Conservation (phyloP, 306 rosid genomes). For the Betula pendula region DNA sequence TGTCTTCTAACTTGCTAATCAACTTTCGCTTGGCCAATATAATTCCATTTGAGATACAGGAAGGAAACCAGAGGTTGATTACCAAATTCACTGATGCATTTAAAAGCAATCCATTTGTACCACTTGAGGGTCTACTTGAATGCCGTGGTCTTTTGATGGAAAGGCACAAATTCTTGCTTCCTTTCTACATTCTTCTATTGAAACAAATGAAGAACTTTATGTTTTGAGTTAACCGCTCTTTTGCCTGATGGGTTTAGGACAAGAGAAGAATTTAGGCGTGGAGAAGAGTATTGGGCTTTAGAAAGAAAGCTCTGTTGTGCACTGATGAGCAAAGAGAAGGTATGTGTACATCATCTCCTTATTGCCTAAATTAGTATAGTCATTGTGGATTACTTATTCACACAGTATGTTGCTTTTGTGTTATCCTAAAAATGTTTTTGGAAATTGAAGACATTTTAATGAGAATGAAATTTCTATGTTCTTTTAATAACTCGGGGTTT, state of each 20-base stretch:
- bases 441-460: not conserved
- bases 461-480: not conserved
- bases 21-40: slow-evolving; percentile 15
- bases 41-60: slow-evolving; percentile 40
- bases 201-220: slow-evolving; percentile 1
- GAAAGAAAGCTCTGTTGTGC: slow-evolving; percentile 90
- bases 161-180: slow-evolving; percentile 44
- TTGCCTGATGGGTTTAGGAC: slow-evolving; percentile 46
- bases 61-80: slow-evolving; percentile 34
- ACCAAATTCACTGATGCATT: slow-evolving; percentile 36
- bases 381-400: not conserved
- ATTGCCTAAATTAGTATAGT: not conserved
- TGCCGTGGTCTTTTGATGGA: slow-evolving; percentile 59
- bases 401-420: not conserved
- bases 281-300: slow-evolving; percentile 86
- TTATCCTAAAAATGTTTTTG: not conserved
- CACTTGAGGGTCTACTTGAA: slow-evolving; percentile 53
- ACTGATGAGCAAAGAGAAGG: slow-evolving; percentile 51
- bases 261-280: slow-evolving; percentile 64
- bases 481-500: not conserved
- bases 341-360: slow-evolving; percentile 17
- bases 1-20: slow-evolving; percentile 22
- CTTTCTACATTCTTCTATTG: slow-evolving; percentile 6
- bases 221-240: slow-evolving; percentile 19
- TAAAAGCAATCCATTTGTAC: slow-evolving; percentile 45